Evolutionary conservation across 768 basidiomycete species (phyloP).

Genomic region (Sporobolomyces roseus): DNA sequence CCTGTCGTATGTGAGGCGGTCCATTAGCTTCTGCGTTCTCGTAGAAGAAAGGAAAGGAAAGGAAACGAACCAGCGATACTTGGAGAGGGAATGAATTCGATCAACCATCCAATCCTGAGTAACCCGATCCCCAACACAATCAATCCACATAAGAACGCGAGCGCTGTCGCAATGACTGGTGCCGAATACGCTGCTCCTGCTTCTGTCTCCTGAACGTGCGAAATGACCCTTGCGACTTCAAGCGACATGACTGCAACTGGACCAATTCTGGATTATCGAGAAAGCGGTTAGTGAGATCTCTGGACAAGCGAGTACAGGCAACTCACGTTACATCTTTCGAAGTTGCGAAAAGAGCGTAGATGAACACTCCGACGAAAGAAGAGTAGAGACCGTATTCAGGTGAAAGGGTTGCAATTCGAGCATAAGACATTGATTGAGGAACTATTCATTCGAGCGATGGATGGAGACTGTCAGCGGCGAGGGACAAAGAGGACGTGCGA

Average conservation of each 20-base stretch:
- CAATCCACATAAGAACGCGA: slow-evolving; percentile 84
- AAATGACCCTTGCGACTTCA: slow-evolving; percentile 53
- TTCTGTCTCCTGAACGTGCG: slow-evolving; percentile 24
- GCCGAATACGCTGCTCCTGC: slow-evolving; percentile 20
- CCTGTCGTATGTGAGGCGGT: not conserved
- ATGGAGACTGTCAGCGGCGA: not conserved
- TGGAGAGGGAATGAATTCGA: slow-evolving; percentile 91
- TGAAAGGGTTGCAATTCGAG: slow-evolving; percentile 65
- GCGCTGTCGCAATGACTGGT: slow-evolving; percentile 65
- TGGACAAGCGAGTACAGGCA: too few relatives aligned
- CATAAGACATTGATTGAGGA: slow-evolving; percentile 44
- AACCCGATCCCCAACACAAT: slow-evolving; percentile 87
- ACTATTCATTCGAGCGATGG: not conserved
- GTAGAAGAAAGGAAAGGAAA: not conserved
- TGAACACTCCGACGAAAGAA: slow-evolving; percentile 73
- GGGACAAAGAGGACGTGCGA: not conserved
- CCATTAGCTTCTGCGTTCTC: too few relatives aligned
- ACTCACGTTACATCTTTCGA: slow-evolving; percentile 76
- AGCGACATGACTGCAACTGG: slow-evolving; percentile 78
- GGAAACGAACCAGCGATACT: slow-evolving; percentile 43
- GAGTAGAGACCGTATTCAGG: slow-evolving; percentile 91
- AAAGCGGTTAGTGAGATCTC: not conserved
- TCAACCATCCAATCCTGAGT: slow-evolving; percentile 86
- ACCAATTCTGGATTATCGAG: too few relatives aligned
- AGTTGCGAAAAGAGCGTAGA: slow-evolving; percentile 94